phyloP scores from a whole-genome alignment of 768 basidiomycete genomes.

The Filobasidium floriforme region DNA sequence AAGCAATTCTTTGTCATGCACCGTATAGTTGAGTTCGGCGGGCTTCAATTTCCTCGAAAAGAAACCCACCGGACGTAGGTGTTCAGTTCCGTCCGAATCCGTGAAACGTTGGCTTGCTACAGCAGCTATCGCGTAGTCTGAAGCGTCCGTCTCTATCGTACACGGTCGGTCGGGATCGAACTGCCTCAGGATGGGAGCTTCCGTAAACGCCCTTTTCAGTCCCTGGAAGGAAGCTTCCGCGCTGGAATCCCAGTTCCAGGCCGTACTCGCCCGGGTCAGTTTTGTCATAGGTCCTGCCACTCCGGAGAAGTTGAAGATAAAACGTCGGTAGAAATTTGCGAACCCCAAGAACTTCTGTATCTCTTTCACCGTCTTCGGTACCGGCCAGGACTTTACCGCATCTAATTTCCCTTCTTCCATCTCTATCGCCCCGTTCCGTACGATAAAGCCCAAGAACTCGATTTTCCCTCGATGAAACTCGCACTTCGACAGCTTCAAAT shows the following conservation, averaged over 20 bases:
- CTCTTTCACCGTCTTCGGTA: conserved; percentile 23
- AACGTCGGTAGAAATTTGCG: conserved; percentile 33
- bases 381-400: conserved; percentile 23
- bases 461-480: conserved; percentile 20
- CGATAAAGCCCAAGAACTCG: conserved; percentile 28
- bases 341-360: conserved; percentile 31
- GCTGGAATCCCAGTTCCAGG: conserved; percentile 6
- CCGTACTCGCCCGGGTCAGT: conserved; percentile 18
- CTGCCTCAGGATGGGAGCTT: conserved; percentile 24
- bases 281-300: conserved; percentile 25
- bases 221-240: neutral
- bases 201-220: conserved; percentile 22
- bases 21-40: conserved; percentile 51
- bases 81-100: neutral
- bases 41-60: conserved; percentile 24
- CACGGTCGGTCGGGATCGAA: conserved; percentile 9
- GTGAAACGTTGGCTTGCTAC: conserved; percentile 12
- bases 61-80: conserved; percentile 22
- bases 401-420: conserved; percentile 21
- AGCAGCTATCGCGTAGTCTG: conserved; percentile 18
- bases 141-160: conserved; percentile 16
- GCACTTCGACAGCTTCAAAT: conserved; percentile 24
- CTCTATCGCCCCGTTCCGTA: conserved; percentile 11
- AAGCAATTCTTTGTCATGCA: conserved; percentile 53
- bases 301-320: conserved; percentile 28